phyloP scores from a whole-genome alignment of 1,284 basidiomycete species.

The Hymenochaete sp. region DNA sequence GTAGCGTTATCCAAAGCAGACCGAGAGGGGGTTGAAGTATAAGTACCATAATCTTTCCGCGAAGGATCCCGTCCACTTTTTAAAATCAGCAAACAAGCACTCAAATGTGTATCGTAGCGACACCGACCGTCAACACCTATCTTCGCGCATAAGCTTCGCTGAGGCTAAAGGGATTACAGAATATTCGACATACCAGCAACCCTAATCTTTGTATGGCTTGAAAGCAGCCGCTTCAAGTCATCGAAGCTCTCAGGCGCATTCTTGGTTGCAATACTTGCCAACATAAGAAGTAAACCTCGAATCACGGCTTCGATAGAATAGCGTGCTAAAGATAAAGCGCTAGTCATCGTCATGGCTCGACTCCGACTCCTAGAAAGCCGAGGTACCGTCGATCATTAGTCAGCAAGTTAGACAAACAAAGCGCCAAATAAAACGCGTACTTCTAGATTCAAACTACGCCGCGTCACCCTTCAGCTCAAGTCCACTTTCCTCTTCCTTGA shows the following conservation, averaged over 20 bases:
- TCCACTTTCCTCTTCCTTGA: conserved; percentile 16
- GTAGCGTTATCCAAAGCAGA: too few species aligned
- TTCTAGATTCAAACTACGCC: conserved; percentile 7
- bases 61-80: conserved; percentile 85
- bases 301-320: too few species aligned
- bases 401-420: conserved; percentile 5
- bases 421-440: conserved; percentile 12
- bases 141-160: background rate
- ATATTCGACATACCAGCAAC: conserved; percentile 16
- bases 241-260: conserved; percentile 9
- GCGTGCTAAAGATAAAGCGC: too few species aligned
- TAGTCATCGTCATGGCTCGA: too few species aligned
- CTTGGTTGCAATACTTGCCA: conserved; percentile 4
- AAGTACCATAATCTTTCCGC: conserved; percentile 86
- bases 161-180: background rate
- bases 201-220: conserved; percentile 12
- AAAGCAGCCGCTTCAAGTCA: conserved; percentile 11
- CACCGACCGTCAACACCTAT: conserved; percentile 27
- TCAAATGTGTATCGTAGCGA: background rate
- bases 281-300: too few species aligned
- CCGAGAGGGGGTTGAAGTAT: conserved; percentile 4
- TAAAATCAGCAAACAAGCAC: background rate
- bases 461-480: conserved; percentile 18
- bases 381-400: background rate
- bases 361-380: too few species aligned